Evolutionary conservation across 805 yeast genomes (phyloP).

Genomic region (Wickerhamiella nectarea): DNA sequence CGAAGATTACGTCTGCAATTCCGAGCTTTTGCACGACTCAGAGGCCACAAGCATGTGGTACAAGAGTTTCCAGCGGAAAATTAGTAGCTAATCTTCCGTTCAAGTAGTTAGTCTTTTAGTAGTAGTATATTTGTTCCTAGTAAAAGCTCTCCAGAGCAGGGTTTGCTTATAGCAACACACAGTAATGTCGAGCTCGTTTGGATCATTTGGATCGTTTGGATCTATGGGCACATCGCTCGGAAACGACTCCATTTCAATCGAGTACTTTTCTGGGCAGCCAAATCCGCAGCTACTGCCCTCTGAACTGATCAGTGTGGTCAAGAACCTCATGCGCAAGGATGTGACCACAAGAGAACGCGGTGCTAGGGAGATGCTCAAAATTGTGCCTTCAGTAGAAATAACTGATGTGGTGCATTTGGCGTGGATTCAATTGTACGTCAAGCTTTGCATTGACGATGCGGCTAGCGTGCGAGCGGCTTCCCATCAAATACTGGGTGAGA

Average conservation of each 20-base stretch:
- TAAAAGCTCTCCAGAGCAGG: too few species aligned
- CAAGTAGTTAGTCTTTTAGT: neutral
- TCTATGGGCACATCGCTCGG: neutral
- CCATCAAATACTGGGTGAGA: slow-evolving; percentile 50
- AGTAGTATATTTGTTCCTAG: neutral
- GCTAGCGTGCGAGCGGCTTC: slow-evolving; percentile 46
- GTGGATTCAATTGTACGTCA: slow-evolving; percentile 63
- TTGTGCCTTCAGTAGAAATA: slow-evolving; percentile 21
- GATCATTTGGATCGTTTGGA: neutral
- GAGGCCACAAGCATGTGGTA: slow-evolving; percentile 11
- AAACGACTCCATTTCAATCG: slow-evolving; percentile 37
- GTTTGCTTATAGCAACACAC: neutral
- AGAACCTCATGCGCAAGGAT: slow-evolving; percentile 64
- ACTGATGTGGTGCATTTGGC: slow-evolving; percentile 48
- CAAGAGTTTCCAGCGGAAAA: slow-evolving; percentile 7
- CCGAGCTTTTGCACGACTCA: slow-evolving; percentile 15
- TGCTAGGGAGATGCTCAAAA: slow-evolving; percentile 37
- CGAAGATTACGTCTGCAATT: slow-evolving; percentile 13
- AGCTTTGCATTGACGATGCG: slow-evolving; percentile 58
- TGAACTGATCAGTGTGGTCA: slow-evolving; percentile 49
- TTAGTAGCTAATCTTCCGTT: too few species aligned
- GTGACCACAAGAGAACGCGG: slow-evolving; percentile 78
- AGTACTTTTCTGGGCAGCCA: slow-evolving; percentile 67
- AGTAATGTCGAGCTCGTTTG: neutral
- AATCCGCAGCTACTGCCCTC: slow-evolving; percentile 42